phyloP scores from a whole-genome alignment of 345 rosid species.

The Raphanus raphanistrum region DNA sequence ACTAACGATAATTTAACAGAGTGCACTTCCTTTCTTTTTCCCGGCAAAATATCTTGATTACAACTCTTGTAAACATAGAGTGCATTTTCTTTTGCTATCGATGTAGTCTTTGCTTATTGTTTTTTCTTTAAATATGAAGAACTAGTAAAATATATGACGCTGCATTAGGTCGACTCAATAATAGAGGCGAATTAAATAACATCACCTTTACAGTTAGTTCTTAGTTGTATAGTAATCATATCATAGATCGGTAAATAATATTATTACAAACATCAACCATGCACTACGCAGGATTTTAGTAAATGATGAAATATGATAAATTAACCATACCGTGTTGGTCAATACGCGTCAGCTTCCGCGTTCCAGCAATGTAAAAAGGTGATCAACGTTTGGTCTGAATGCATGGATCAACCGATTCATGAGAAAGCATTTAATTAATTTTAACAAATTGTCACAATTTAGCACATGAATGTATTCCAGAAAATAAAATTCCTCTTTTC shows the following conservation, averaged over 20 bases:
- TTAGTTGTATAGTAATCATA: conserved; percentile 2
- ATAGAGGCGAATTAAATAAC: conserved; percentile 1
- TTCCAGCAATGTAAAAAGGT: neutral
- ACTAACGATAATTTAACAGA: neutral
- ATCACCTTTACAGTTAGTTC: conserved; percentile 4
- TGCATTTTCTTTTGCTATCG: neutral
- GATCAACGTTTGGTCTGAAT: neutral
- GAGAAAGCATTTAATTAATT: neutral
- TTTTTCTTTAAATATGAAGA: neutral
- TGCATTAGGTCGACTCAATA: conserved; percentile 11
- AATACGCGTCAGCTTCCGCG: neutral
- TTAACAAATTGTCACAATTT: neutral
- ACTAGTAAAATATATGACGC: neutral
- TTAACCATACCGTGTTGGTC: neutral
- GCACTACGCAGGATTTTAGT: neutral
- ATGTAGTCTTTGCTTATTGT: neutral
- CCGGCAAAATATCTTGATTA: neutral
- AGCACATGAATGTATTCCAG: neutral
- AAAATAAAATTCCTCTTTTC: neutral
- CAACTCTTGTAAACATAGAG: neutral
- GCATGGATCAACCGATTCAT: neutral
- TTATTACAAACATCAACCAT: neutral
- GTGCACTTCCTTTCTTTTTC: neutral
- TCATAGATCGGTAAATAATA: neutral
- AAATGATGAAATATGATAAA: conserved; percentile 3